Base-by-base conservation (phyloP, 108 stramenopile species). In the Nitzschia palea region DNA sequence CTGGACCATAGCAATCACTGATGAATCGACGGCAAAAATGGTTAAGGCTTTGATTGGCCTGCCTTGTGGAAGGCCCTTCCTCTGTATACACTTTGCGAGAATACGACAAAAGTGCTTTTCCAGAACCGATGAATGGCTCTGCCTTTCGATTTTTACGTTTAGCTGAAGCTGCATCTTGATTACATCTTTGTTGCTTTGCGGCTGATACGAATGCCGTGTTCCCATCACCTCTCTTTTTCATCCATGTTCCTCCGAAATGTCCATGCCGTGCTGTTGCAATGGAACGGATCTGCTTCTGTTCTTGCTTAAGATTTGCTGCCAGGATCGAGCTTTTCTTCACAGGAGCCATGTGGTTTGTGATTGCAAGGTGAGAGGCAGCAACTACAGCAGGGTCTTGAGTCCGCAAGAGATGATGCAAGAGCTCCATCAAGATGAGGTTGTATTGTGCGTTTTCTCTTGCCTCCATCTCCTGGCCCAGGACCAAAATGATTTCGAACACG, bases 361-460 rank as follows among this genome's bases (percentile, higher is more conserved):
- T 14, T 12, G 12, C 14, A 14, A 14, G 14, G 28, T 55, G 28
- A 14, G 77, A 27, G 30, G 56, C 47, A 12, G 74, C 80, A 18
- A 80, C 77, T 0, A 74, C 80, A 34, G 74, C 71, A 4, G 80
- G 84, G 71, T 85, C 76, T 29, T 91, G 88, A 22, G 73, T 62
- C 60, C 76, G 78, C 55, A 91, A 67, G 64, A 95, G 35, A 52
- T 78, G 82, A 43, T 86, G 76, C 54, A 95, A 57, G 57, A 95
- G 78, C 65, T 95, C 94, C 94, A 95, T 91, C 50, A 93, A 30
- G 20, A 93, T 69, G 56, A 95, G 74, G 69, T 93, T 95, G 69
- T 92, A 95, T 25, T 82, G 87, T 17, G 71, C 67, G 73, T 91
- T 91, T 43, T 94, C 92, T 35, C 86, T 74, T 26, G 73, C 67